Conservation (phyloP, 192 early-diverging fungal species). For the Entomortierella parvispora region DNA sequence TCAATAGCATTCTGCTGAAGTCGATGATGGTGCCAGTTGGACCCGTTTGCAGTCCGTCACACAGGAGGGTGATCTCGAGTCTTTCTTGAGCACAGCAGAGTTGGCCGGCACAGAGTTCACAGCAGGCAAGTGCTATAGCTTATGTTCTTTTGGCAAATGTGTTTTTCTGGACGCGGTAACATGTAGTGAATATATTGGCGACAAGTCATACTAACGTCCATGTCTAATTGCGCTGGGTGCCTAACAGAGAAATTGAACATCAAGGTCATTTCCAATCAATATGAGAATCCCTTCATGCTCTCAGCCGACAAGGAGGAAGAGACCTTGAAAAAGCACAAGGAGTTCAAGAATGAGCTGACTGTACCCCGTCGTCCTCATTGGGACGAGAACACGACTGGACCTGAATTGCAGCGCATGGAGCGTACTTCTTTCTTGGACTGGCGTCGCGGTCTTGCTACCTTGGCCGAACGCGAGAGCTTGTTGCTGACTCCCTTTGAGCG, state of each 20-base stretch:
- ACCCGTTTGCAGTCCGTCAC: constrained; percentile 94
- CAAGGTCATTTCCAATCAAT: constrained; percentile 77
- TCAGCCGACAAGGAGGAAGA: constrained; percentile 81
- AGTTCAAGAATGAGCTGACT: constrained; percentile 77
- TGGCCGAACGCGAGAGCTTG: constrained; percentile 94
- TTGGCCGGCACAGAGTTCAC: constrained; percentile 96
- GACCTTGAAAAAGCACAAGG: constrained; percentile 79
- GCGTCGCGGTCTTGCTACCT: constrained; percentile 86
- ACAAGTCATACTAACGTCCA: no score
- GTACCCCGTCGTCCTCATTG: constrained; percentile 92
- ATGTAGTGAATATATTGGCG: no score
- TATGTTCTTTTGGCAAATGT: no score
- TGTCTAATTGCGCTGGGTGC: background rate
- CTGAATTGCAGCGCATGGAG: constrained; percentile 84
- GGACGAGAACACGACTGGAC: constrained; percentile 84
- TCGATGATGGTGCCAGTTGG: constrained; percentile 86
- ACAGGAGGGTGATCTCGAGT: constrained; percentile 96
- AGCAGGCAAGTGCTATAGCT: constrained; percentile 61
- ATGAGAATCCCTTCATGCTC: constrained; percentile 87
- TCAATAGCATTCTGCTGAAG: constrained; percentile 82
- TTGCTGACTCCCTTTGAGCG: constrained; percentile 98
- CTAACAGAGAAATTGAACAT: constrained; percentile 79
- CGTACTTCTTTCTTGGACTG: constrained; percentile 91
- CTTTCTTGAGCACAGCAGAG: constrained; percentile 93
- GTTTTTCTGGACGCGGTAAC: no score